Evolutionary conservation across 2,329 filamentous ascomycete genomes (phyloP).

Genomic region (Penicillium sp.): DNA sequence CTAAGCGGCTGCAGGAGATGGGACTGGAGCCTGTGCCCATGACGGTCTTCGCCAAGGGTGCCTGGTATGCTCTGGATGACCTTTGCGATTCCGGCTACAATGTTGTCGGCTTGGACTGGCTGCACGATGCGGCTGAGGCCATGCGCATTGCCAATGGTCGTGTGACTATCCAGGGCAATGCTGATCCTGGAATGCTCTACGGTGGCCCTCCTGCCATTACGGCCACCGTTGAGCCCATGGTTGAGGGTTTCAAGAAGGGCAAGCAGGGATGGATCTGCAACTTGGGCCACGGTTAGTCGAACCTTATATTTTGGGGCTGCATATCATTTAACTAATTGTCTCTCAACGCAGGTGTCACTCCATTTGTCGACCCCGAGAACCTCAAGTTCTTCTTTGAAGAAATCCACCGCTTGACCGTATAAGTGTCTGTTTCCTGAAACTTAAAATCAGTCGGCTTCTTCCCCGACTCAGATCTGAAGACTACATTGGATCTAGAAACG

Average conservation of each 20-base stretch:
- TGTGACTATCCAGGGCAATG: slow-evolving; percentile 84
- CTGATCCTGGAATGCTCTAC: slow-evolving; percentile 87
- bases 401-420: slow-evolving; percentile 56
- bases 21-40: slow-evolving; percentile 76
- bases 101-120: slow-evolving; percentile 90
- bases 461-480: slow-evolving; percentile 5
- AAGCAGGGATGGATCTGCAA: slow-evolving; percentile 96
- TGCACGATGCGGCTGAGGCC: slow-evolving; percentile 78
- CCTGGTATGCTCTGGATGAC: slow-evolving; percentile 85
- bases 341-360: slow-evolving; percentile 64
- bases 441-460: slow-evolving; percentile 7
- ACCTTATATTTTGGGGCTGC: slow-evolving; percentile 1
- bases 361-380: slow-evolving; percentile 86
- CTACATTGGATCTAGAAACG: slow-evolving; percentile 8
- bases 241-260: slow-evolving; percentile 69
- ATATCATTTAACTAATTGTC: slow-evolving; percentile 15
- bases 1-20: slow-evolving; percentile 62
- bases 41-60: slow-evolving; percentile 96
- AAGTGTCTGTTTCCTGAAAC: not conserved
- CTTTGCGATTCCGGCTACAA: slow-evolving; percentile 84
- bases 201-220: slow-evolving; percentile 75
- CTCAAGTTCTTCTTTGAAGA: slow-evolving; percentile 91
- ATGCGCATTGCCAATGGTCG: slow-evolving; percentile 69
- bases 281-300: slow-evolving; percentile 71
- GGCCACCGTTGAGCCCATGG: slow-evolving; percentile 72